Base-by-base conservation (phyloP, 495 filamentous ascomycete genomes). In the Penicillium parvum region DNA sequence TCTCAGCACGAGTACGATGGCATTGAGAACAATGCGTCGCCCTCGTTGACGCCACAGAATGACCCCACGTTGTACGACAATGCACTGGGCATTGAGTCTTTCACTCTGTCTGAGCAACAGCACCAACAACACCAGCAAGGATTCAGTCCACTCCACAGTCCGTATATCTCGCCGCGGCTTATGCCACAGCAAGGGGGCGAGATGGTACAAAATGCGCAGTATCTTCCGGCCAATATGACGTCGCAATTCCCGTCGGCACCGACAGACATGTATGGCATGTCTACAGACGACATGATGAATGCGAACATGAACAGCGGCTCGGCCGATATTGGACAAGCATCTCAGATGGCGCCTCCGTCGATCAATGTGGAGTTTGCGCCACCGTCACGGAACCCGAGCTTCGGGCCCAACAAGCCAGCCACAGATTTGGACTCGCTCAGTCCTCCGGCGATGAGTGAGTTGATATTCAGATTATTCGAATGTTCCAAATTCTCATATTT, bases 281-380 rank as follows among this genome's bases (percentile, higher is more conserved):
- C 55, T 7, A 37, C 45, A 3, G 68, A 69, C 11, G 56, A 52
- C 22, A 40, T 52, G 42, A 38, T 65, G 51, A 50, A 50, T 32
- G 45, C 8, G n/a, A n/a, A n/a, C 51, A 53, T 59, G 35, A 59
- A 59, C 33, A 50, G 56, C 26, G 50, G 51, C 16, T 69, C 64
- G 37, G 67, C 66, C 29, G 83, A 85, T 32, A 77, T 85, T 52
- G 79, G 79, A n/a, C 77, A 82, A 47, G 77, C 79, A 7, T 82
- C 83, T 25, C 80, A 86, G 48, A 86, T 90, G 71, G 82, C 82
- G 5, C 86, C 89, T 23, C 88, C 88, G 0, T 86, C 89, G 29
- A 96, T 98, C 60, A 92, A 90, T 55, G 88, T 98, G 50, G 84
- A 95, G 59, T 88, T 88, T 61, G 92, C 91, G 4, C 91, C 91